Evolutionary conservation across 495 filamentous ascomycete species (phyloP), one percentile per base, ranked within the genome.

Genomic region (Daldinia vernicosa): DNA sequence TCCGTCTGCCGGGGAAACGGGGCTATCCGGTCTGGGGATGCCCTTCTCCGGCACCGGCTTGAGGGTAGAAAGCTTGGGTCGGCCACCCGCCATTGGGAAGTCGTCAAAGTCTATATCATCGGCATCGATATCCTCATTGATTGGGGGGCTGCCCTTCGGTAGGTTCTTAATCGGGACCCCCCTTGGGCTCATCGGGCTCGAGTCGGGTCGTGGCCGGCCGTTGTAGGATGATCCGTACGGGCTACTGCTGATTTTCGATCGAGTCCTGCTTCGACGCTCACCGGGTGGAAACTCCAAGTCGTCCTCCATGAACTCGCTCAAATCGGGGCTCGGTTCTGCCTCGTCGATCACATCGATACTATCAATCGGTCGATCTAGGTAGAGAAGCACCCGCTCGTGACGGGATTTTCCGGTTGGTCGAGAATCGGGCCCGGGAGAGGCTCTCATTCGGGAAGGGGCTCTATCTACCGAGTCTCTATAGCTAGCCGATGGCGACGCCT

Each of bases 241-340:
- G 26, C 30, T 28, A 47, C 63, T 66, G 30, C 58, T 62, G 8
- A 65, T 57, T 15, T 74, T 71, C 5, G 71, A 73, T 32, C 63
- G 66, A 22, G 59, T 65, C 24, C 69, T 63, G 50, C 71, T 70
- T 30, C 55, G 70, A 51, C 70, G 75, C 11, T 73, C 71, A 28
- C 33, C 63, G 24, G 66, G 59, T 12, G 71, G 68, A 27, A 76
- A 74, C 14, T 71, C 69, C 7, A 73, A 61, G 8, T 75, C 75
- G 24, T 74, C 73, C 26, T 81, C 77, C 53, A 83, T 70, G 32
- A 83, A 80, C 15, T 79, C 80, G 69, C 76, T 79, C 7, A 81
- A 70, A 40, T 83, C 77, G 1, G 80, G 76, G 63, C 76, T 80
- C 5, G 79, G 78, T 54, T 80, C 80, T 33, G 73, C 70, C 51